Conservation (phyloP, 306 rosid species). For the Corylus americana region DNA sequence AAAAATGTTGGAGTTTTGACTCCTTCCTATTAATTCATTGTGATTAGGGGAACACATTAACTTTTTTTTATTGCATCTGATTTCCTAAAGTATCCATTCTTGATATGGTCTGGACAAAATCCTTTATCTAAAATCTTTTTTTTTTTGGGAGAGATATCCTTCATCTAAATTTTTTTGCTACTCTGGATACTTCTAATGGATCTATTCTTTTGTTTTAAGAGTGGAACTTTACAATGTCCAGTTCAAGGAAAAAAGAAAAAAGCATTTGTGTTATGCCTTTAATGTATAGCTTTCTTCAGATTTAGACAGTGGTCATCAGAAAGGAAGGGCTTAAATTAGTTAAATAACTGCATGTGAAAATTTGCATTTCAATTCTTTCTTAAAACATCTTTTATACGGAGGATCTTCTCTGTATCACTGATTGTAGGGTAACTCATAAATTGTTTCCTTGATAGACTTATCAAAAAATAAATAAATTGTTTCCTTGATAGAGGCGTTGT, state of each 20-base stretch:
- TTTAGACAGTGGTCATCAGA: background rate
- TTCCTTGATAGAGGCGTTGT: background rate
- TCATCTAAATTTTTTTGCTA: background rate
- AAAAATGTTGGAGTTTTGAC: slow-evolving; percentile 5
- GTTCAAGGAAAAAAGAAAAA: background rate
- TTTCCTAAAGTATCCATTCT: background rate
- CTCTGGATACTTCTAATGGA: background rate
- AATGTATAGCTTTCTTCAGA: background rate
- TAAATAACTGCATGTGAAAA: slow-evolving; percentile 6
- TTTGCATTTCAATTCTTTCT: background rate
- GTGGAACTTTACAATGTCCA: background rate
- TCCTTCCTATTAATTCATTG: background rate
- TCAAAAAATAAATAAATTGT: background rate
- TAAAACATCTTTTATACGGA: slow-evolving; percentile 16
- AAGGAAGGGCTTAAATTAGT: background rate
- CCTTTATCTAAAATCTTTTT: background rate
- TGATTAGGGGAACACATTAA: background rate
- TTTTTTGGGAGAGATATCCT: background rate
- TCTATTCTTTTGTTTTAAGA: background rate
- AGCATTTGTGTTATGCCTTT: background rate
- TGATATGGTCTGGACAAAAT: background rate
- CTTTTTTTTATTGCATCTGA: background rate
- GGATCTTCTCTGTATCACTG: background rate
- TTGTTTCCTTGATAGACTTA: too few relatives aligned
- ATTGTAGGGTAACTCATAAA: slow-evolving; percentile 1